These are phyloP conservation scores for Prinsepia uniflora DNA, from an alignment of 306 rosid species.

Conservation along the genomic window DNA sequence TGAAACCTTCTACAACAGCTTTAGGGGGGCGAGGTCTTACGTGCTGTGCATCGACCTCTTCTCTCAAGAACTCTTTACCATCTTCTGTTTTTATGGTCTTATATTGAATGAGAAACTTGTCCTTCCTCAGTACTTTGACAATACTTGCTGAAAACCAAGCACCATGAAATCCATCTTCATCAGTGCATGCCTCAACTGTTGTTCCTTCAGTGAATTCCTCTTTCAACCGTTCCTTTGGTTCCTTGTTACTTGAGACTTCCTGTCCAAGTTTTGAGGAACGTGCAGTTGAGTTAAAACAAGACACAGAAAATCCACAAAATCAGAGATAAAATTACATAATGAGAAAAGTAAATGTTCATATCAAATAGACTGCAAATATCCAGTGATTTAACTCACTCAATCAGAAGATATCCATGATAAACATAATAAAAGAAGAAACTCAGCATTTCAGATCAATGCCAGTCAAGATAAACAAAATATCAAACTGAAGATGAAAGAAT, in stretches of 20 bases:
- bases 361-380: neutral
- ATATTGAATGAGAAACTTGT: conserved; percentile 39
- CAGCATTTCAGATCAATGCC: too few species aligned
- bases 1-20: conserved; percentile 23
- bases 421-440: neutral
- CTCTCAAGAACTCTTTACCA: conserved; percentile 35
- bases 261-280: conserved; percentile 2
- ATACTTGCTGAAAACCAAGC: conserved; percentile 65
- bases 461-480: neutral
- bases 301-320: neutral
- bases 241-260: conserved; percentile 5
- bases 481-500: neutral
- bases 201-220: conserved; percentile 32
- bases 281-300: neutral
- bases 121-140: conserved; percentile 28
- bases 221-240: conserved; percentile 17
- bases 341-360: neutral
- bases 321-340: too few species aligned
- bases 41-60: conserved; percentile 42
- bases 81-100: conserved; percentile 44
- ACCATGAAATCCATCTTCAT: conserved; percentile 70
- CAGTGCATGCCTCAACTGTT: conserved; percentile 57
- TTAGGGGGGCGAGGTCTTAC: conserved; percentile 59
- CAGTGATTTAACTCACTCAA: neutral
- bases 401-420: neutral